These are phyloP conservation scores for Microcera coccophila DNA, from an alignment of 2,329 filamentous ascomycete species.

Conservation along the genomic window DNA sequence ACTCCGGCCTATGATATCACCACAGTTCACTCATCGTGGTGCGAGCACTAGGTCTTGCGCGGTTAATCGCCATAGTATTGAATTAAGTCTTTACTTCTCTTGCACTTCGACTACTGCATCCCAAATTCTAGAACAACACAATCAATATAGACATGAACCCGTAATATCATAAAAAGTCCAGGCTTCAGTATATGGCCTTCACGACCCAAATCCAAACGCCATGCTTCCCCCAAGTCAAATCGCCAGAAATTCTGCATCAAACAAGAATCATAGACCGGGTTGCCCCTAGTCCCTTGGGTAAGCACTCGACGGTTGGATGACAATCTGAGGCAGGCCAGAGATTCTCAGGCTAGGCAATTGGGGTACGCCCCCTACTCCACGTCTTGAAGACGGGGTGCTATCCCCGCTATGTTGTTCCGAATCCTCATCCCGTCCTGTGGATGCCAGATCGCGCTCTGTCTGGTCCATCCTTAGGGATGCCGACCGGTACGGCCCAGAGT, in stretches of 20 bases:
- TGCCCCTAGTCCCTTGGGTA: slow-evolving; percentile 21
- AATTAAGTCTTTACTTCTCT: too few species aligned
- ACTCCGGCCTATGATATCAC: too few species aligned
- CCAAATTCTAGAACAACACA: too few species aligned
- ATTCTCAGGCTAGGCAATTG: slow-evolving; percentile 53
- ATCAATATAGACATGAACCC: too few species aligned
- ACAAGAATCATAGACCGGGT: slow-evolving; percentile 10
- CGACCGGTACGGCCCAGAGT: slow-evolving; percentile 39
- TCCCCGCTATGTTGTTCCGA: slow-evolving; percentile 1
- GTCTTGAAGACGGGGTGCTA: slow-evolving; percentile 9
- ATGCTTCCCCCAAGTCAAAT: too few species aligned
- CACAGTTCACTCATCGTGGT: too few species aligned
- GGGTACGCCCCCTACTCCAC: slow-evolving; percentile 39
- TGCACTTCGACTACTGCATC: too few species aligned
- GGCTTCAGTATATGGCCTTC: slow-evolving; percentile 8
- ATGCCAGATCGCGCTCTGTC: slow-evolving; percentile 14
- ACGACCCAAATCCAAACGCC: slow-evolving; percentile 23
- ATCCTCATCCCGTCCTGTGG: not conserved
- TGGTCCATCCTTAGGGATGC: slow-evolving; percentile 21
- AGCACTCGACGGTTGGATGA: slow-evolving; percentile 50
- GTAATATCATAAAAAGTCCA: too few species aligned
- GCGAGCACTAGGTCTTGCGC: too few species aligned
- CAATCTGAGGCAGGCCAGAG: slow-evolving; percentile 51
- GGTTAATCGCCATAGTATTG: too few species aligned
- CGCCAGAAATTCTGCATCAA: too few species aligned